These are phyloP conservation scores for Pezicula radicicola DNA, from an alignment of 2,329 filamentous ascomycete species.

Conservation along the genomic window DNA sequence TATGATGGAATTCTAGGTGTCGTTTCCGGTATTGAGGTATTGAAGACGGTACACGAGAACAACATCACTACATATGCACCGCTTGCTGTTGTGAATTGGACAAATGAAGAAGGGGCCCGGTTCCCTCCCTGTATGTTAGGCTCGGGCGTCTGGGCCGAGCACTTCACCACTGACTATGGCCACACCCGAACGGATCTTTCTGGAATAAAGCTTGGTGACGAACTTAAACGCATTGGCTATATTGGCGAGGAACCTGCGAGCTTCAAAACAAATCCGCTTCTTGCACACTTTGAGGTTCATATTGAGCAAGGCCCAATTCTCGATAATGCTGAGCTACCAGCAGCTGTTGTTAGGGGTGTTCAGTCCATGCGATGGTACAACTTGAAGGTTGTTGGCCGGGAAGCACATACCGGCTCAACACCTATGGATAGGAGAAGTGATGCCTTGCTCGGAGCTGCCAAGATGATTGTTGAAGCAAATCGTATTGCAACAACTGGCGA, in stretches of 20 bases:
- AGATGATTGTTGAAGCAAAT: conserved; percentile 47
- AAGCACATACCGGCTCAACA: conserved; percentile 71
- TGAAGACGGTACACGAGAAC: conserved; percentile 64
- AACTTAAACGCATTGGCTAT: conserved; percentile 68
- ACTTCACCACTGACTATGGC: conserved; percentile 57
- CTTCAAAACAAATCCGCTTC: conserved; percentile 57
- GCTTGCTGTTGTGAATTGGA: conserved; percentile 10
- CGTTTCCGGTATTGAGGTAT: conserved; percentile 65
- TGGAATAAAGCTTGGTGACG: conserved; percentile 59
- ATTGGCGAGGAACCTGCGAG: conserved; percentile 54
- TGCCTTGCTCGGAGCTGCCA: conserved; percentile 59
- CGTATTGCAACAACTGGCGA: background rate
- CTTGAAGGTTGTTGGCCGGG: conserved; percentile 59
- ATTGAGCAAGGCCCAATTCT: conserved; percentile 79
- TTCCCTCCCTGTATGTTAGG: conserved; percentile 71
- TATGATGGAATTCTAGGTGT: conserved; percentile 77
- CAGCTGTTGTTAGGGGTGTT: conserved; percentile 67
- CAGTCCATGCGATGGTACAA: conserved; percentile 74
- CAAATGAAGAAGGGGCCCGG: conserved; percentile 59
- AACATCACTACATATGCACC: conserved; percentile 61
- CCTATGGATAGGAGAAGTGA: conserved; percentile 61
- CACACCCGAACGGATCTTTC: conserved; percentile 55
- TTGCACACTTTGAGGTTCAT: conserved; percentile 75
- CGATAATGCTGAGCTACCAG: conserved; percentile 55
- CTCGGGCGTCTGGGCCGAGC: conserved; percentile 71